Conservation (phyloP, 2,329 filamentous ascomycete species). For the Aspergillus brunneoviolaceus region DNA sequence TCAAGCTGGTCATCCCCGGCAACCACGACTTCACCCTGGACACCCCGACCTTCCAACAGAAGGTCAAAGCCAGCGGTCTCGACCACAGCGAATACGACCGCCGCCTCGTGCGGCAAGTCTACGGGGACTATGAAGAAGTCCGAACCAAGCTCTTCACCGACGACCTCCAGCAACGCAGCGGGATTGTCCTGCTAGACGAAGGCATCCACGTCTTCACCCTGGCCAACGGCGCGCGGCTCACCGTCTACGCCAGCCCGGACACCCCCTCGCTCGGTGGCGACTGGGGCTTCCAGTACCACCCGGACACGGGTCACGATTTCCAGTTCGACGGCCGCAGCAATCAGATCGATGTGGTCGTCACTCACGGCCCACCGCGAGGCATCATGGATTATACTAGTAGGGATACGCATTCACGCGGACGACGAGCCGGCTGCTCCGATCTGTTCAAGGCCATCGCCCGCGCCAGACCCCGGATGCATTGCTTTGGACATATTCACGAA, state of each 20-base stretch:
- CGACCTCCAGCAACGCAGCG: conserved; percentile 24
- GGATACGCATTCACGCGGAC: not conserved
- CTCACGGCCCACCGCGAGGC: conserved; percentile 56
- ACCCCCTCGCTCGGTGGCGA: conserved; percentile 49
- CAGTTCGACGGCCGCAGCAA: conserved; percentile 19
- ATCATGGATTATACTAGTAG: conserved; percentile 48
- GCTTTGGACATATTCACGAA: conserved; percentile 48
- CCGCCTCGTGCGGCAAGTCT: conserved; percentile 33
- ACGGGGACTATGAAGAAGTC: conserved; percentile 43
- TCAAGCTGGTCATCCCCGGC: conserved; percentile 57
- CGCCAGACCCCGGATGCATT: conserved; percentile 37
- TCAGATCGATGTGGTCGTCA: conserved; percentile 51
- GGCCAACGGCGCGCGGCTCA: conserved; percentile 51
- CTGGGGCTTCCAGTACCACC: conserved; percentile 54
- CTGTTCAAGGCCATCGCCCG: conserved; percentile 35
- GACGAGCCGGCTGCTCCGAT: conserved; percentile 33
- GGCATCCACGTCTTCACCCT: conserved; percentile 52
- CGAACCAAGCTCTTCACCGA: conserved; percentile 42
- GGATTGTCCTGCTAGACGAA: conserved; percentile 53
- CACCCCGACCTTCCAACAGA: conserved; percentile 35
- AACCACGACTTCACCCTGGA: conserved; percentile 55
- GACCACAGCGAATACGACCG: conserved; percentile 11
- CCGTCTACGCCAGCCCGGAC: conserved; percentile 55
- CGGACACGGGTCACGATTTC: conserved; percentile 39
- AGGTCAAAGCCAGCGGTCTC: conserved; percentile 26